phyloP scores from a whole-genome alignment of 2,329 filamentous ascomycete species.

The Zymoseptoria pseudotritici region DNA sequence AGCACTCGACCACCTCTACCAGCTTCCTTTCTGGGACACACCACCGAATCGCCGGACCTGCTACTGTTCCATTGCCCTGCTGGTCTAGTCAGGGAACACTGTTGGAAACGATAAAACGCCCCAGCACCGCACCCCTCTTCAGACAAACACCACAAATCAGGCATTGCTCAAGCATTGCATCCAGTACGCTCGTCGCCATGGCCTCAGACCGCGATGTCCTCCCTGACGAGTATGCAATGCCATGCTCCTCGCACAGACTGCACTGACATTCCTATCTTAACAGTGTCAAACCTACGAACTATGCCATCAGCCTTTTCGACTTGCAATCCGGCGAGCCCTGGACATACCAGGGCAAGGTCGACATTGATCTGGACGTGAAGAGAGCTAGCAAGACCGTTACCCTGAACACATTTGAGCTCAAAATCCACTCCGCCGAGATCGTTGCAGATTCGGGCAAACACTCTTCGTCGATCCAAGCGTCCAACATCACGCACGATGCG shows the following conservation, averaged over 20 bases:
- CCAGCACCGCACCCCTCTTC: background rate
- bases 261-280: background rate
- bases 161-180: conserved; percentile 26
- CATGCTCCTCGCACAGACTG: background rate
- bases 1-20: background rate
- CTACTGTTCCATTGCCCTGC: background rate
- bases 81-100: background rate
- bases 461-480: conserved; percentile 52
- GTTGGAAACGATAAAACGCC: background rate
- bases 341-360: conserved; percentile 79
- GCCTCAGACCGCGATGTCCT: conserved; percentile 42
- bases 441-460: conserved; percentile 51
- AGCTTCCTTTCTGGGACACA: conserved; percentile 1
- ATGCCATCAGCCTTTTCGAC: conserved; percentile 72
- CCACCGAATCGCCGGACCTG: background rate
- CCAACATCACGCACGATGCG: conserved; percentile 69
- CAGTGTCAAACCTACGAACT: conserved; percentile 76
- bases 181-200: conserved; percentile 33
- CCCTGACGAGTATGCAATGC: conserved; percentile 33
- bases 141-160: conserved; percentile 2
- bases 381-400: conserved; percentile 68
- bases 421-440: conserved; percentile 61
- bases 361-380: conserved; percentile 67
- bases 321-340: conserved; percentile 65
- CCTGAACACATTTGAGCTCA: conserved; percentile 79